Conservation (phyloP, 345 rosid species). For the Heritiera littoralis region DNA sequence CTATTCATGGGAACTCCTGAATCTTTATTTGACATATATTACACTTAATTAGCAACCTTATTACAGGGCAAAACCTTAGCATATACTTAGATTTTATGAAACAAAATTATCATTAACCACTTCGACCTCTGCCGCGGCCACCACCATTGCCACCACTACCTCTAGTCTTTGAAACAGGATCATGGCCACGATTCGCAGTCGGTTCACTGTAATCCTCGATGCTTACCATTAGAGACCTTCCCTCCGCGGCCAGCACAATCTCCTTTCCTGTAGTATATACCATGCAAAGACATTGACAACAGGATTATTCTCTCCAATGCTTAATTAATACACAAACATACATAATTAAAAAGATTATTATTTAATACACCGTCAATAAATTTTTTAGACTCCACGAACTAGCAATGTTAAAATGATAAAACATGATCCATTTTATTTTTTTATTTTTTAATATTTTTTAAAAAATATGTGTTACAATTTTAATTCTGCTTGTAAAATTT, state of each 20-base stretch:
- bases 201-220: constrained; percentile 56
- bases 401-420: no score
- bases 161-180: constrained; percentile 39
- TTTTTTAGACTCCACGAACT: no score
- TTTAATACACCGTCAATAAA: no score
- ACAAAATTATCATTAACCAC: neutral
- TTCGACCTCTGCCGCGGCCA: constrained; percentile 40
- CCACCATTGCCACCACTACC: constrained; percentile 23
- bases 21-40: neutral
- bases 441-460: no score
- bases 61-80: neutral
- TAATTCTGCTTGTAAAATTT: no score
- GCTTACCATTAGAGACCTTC: constrained; percentile 50
- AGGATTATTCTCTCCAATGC: no score
- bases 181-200: constrained; percentile 58
- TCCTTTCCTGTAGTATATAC: neutral
- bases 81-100: neutral
- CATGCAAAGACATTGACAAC: neutral
- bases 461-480: no score
- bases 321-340: no score
- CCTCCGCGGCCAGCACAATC: constrained; percentile 23
- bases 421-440: no score
- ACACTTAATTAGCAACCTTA: neutral
- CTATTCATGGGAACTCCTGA: neutral
- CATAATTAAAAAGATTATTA: no score